A percentile compares a stretch with the other conserved stretches of the same genome.
Evolutionary conservation across 257 asterid genomes (phyloP).

Genomic region (Petunia axillaris): DNA sequence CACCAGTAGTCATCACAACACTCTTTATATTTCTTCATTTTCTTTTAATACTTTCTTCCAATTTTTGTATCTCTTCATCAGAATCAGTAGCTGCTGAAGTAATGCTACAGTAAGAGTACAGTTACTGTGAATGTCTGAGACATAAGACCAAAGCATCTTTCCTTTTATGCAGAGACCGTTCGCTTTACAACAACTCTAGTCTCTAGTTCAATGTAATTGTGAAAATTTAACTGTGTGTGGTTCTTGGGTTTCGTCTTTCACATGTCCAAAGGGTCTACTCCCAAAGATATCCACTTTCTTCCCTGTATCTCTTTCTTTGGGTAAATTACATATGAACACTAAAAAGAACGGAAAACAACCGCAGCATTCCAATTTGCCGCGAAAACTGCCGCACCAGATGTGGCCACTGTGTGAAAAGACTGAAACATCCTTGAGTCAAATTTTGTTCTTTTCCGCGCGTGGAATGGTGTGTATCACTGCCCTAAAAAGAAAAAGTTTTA

Average conservation of each 20-base stretch:
- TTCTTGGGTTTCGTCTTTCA: background rate
- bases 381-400: no score
- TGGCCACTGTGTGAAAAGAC: no score
- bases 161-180: slow-evolving; percentile 46
- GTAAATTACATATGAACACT: background rate
- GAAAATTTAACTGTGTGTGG: background rate
- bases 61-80: slow-evolving; percentile 34
- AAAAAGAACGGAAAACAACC: no score
- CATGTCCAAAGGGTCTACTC: background rate
- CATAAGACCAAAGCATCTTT: slow-evolving; percentile 36
- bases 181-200: slow-evolving; percentile 22
- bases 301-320: background rate
- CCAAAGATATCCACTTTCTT: background rate
- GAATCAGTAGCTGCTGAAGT: slow-evolving; percentile 47
- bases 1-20: background rate
- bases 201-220: slow-evolving; percentile 20
- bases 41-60: background rate
- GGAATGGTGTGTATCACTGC: no score
- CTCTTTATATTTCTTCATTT: background rate
- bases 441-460: no score
- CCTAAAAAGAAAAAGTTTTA: no score
- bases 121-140: background rate
- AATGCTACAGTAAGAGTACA: slow-evolving; percentile 8
- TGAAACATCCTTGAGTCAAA: no score
- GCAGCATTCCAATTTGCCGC: no score